Base-by-base conservation (phyloP, 2,329 filamentous ascomycete genomes). In the Cryphonectria carpinicola region DNA sequence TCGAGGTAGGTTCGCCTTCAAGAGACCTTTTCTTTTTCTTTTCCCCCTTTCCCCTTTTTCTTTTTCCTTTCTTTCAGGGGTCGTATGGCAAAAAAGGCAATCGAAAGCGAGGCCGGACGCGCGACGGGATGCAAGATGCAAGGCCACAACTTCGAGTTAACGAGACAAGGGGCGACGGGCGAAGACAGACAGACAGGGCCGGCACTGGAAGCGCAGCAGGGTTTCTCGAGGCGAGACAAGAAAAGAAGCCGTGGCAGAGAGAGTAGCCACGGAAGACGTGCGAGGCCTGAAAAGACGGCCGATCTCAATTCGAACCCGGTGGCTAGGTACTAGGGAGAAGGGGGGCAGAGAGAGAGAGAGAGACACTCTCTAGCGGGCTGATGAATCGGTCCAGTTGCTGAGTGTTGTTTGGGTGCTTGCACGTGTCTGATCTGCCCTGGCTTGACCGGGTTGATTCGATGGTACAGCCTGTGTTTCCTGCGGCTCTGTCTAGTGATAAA, bases 191-290 rank as follows among this genome's bases (percentile, higher is more conserved):
- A 22, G 63, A 11, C 46, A 64, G 41, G 46, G 54, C 56, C 58
- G 63, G 52, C 60, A 70, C 54, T 54, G 62, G 19, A 60, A 32
- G 43, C 10, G 60, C 60, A 54, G 60, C 69, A 66, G 67, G 68
- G 68, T 58, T 70, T 70, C 41, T 71, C 66, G 68, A 71, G 69
- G 69, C 71, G 71, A 72, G 65, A 62, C 69, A 65, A 65, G 49
- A 68, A 43, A 61, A 65, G 39, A 68, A 54, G 65, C 49, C 63
- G 54, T 58, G 37, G 61, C 62, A 70, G 65, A n/a, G 43, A 46
- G 46, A 65, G n/a, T 68, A 52, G 43, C 68, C 46, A 52, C 25
- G 25, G 46, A 54, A 65, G 35, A 25, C 25, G 61, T 65, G 54
- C 68, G 67, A 70, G 70, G 65, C 32, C 68, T 41, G 65, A 39